Conservation (phyloP, 306 rosid genomes). For the Pyrus pyrifolia region DNA sequence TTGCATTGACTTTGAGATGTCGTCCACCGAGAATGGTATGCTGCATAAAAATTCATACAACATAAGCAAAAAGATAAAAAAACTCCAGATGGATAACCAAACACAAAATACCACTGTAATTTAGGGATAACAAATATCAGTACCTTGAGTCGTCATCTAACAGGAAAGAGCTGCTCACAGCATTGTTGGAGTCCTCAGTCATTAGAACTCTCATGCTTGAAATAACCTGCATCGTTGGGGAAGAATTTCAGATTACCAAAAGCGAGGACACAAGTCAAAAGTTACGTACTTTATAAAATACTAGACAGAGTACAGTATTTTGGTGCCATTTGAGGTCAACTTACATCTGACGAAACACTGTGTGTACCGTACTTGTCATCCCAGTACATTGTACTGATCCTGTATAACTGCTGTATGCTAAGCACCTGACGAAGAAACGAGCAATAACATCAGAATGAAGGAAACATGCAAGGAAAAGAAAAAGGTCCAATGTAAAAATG, state of each 20-base stretch:
- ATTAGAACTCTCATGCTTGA: slow-evolving; percentile 86
- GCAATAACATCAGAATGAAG: slow-evolving; percentile 7
- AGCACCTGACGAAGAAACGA: slow-evolving; percentile 56
- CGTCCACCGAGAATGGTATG: slow-evolving; percentile 97
- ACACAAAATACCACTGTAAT: not conserved
- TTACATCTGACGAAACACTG: slow-evolving; percentile 92
- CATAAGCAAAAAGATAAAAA: not conserved
- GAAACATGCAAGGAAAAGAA: not conserved
- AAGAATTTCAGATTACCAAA: slow-evolving; percentile 7
- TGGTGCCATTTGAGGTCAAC: slow-evolving; percentile 19
- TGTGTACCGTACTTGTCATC: slow-evolving; percentile 99
- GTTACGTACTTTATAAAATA: not conserved
- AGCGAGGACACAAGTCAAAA: not conserved
- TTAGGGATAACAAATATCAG: not conserved
- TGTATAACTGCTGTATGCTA: slow-evolving; percentile 95
- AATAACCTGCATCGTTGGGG: slow-evolving; percentile 51
- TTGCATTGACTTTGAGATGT: slow-evolving; percentile 91
- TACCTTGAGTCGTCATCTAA: slow-evolving; percentile 98
- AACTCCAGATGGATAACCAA: not conserved
- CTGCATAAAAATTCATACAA: slow-evolving; percentile 38
- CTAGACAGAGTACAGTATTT: not conserved
- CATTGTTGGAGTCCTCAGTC: slow-evolving; percentile 87
- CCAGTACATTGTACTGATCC: slow-evolving; percentile 99
- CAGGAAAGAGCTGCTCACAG: slow-evolving; percentile 96
- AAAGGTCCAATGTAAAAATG: not conserved